A percentile compares a stretch with the other conserved stretches of the same genome.
phyloP scores from a whole-genome alignment of 1,139 yeast genomes.

The Suhomyces wounanorum region DNA sequence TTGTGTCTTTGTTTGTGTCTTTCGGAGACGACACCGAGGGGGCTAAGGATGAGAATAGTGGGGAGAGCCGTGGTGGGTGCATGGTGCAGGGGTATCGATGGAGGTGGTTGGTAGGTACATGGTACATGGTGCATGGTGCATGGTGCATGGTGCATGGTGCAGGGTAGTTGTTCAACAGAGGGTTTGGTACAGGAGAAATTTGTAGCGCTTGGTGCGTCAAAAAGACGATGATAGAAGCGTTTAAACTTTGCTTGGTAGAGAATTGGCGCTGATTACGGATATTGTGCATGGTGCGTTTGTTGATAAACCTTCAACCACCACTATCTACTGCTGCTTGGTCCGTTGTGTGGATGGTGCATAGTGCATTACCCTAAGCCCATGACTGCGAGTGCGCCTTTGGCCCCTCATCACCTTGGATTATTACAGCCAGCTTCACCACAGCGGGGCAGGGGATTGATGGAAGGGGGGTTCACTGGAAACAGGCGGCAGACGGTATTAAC shows the following conservation, averaged over 20 bases:
- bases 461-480: too few relatives aligned
- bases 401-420: too few relatives aligned
- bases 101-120: too few relatives aligned
- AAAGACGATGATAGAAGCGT: background rate
- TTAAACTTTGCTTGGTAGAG: background rate
- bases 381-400: too few relatives aligned
- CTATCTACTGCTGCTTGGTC: too few relatives aligned
- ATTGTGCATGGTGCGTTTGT: background rate
- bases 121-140: background rate
- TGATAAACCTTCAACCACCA: too few relatives aligned
- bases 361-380: too few relatives aligned
- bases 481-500: background rate
- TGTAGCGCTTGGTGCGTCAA: background rate
- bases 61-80: background rate
- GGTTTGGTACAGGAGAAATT: background rate
- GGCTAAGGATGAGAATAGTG: background rate
- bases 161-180: background rate
- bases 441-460: too few relatives aligned
- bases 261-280: background rate
- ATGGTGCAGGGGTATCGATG: background rate
- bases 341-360: too few relatives aligned
- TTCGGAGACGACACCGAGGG: constrained; percentile 1
- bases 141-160: background rate
- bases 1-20: constrained; percentile 7
- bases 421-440: too few relatives aligned